Base-by-base conservation (phyloP, 768 basidiomycete species). In the Hericium alpestre region DNA sequence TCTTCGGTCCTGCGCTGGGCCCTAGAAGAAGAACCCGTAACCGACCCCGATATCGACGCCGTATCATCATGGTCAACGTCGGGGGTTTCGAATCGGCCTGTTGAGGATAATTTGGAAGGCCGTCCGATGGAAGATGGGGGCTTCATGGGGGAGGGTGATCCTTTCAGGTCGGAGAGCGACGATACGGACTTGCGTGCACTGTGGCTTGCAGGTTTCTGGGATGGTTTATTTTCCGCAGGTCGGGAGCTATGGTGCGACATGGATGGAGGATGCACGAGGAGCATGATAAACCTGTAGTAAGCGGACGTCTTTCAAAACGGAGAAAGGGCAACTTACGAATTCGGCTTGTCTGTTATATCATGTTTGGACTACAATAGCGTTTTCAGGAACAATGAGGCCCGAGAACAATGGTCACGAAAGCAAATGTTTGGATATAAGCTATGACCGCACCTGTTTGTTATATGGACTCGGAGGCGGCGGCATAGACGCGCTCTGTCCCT, bases 1-100 rank as follows among this genome's bases (percentile, higher is more conserved):
- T 71, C 68, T 69, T 85, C 85, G 22, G 74, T 79, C 56, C 82
- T 80, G 39, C 81, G 79, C 40, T 78, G 74, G 49, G 69, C 65
- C 66, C 56, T 66, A 64, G 55, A 65, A 3, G 82, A 83, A 32
- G 32, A 32, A 10, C 32, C 32, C 32, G 32, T 32, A 32, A 32
- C 32, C 32, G 32, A 32, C 58, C 81, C 83, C 3, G 80, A 75
- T 27, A 82, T 69, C 4, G 82, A 84, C 6, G 71, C 72, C 40
- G 68, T 70, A 59, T 83, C 82, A 58, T 79, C 77, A 10, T 69
- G 65, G 47, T 75, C 75, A 27, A 65, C 68, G 6, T 65, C 66
- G 1, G 62, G 62, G 1, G 63, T 62, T 13, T 39, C 41, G 38
- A 53, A 47, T 25, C 55, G 40, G 38, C 27, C 27, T 16, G n/a